A percentile compares a stretch with the other conserved stretches of the same genome.
Evolutionary conservation across 306 rosid genomes (phyloP).

Genomic region (Gillenia trifoliata): DNA sequence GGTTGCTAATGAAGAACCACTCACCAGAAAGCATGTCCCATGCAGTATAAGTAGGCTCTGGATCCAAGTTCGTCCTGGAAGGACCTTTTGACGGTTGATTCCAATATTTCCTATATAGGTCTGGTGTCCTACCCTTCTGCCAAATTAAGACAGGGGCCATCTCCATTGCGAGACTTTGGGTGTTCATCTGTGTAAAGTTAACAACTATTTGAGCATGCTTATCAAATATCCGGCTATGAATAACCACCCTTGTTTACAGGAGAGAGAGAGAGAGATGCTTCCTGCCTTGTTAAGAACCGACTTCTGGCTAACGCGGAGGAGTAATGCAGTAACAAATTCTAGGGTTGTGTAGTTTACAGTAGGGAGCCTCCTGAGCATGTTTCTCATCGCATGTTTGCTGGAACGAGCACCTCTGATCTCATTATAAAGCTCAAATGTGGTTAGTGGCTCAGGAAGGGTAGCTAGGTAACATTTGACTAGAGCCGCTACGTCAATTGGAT

Average conservation of each 20-base stretch:
- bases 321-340: slow-evolving; percentile 79
- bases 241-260: not conserved
- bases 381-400: slow-evolving; percentile 64
- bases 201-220: slow-evolving; percentile 21
- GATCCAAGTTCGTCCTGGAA: slow-evolving; percentile 52
- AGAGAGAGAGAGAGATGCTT: slow-evolving; percentile 3
- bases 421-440: slow-evolving; percentile 68
- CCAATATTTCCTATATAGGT: slow-evolving; percentile 63
- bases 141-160: slow-evolving; percentile 88
- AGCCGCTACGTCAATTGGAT: slow-evolving; percentile 82
- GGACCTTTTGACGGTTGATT: slow-evolving; percentile 46
- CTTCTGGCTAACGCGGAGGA: slow-evolving; percentile 86
- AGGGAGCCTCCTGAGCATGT: slow-evolving; percentile 74
- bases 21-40: slow-evolving; percentile 88
- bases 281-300: slow-evolving; percentile 19
- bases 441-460: slow-evolving; percentile 92
- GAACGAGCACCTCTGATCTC: slow-evolving; percentile 77
- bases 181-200: slow-evolving; percentile 65
- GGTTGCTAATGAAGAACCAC: not conserved
- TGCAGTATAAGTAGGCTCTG: slow-evolving; percentile 39
- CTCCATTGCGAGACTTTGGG: slow-evolving; percentile 81
- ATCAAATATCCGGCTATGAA: slow-evolving; percentile 1
- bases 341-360: slow-evolving; percentile 88
- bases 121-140: slow-evolving; percentile 63
- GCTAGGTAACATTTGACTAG: slow-evolving; percentile 82